These are phyloP conservation scores for Aspergillus funiculosus DNA, from an alignment of 495 filamentous ascomycete species.

Conservation along the genomic window DNA sequence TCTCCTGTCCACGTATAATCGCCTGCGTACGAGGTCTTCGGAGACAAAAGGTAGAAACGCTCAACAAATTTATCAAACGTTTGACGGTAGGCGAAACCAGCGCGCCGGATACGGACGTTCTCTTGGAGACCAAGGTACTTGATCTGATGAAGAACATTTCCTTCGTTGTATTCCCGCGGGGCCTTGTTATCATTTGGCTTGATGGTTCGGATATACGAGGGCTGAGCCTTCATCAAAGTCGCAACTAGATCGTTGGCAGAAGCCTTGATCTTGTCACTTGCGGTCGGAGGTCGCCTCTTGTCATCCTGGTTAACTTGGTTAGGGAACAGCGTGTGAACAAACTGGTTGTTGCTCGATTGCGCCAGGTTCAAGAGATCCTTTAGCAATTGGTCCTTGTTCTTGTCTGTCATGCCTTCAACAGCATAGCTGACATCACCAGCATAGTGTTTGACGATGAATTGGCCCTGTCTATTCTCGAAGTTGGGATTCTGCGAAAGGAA, in stretches of 20 bases:
- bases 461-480: constrained; percentile 86
- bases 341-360: constrained; percentile 73
- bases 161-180: constrained; percentile 79
- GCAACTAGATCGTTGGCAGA: constrained; percentile 95
- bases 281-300: constrained; percentile 86
- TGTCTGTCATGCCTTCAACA: constrained; percentile 96
- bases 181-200: constrained; percentile 99
- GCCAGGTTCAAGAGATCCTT: constrained; percentile 92
- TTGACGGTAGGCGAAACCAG: constrained; percentile 95
- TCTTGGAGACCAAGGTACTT: constrained; percentile 98
- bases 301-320: constrained; percentile 94
- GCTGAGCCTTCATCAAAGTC: constrained; percentile 93
- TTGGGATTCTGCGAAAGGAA: constrained; percentile 81
- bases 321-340: constrained; percentile 85
- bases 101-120: constrained; percentile 95
- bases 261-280: constrained; percentile 92
- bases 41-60: constrained; percentile 92
- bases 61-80: constrained; percentile 98
- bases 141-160: constrained; percentile 96
- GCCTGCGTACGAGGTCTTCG: constrained; percentile 89
- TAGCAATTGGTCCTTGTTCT: constrained; percentile 96
- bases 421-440: constrained; percentile 96
- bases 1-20: constrained; percentile 96
- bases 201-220: constrained; percentile 97
- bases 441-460: constrained; percentile 98